Base-by-base conservation (phyloP, 164 flowering plant genomes). In the Vitis amurensis region DNA sequence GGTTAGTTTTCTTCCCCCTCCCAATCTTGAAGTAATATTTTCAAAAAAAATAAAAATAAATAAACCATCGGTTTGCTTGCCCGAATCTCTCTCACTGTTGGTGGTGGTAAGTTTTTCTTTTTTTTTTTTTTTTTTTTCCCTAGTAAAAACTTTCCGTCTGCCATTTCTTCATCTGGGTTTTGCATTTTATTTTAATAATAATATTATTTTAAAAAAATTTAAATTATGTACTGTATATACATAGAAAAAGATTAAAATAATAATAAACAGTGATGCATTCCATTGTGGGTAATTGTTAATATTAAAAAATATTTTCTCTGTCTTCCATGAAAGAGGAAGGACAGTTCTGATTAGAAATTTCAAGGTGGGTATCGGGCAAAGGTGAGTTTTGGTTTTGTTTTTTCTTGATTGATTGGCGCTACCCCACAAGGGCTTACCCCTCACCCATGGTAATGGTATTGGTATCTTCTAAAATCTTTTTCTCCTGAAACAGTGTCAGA, bases 151-250 rank as follows among this genome's bases (percentile, higher is more conserved):
- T 63, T 69, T 30, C 23, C 48, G 15, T 69, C 73, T 48, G 53
- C 50, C 64, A 64, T 70, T 71, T 71, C 75, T 67, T 71, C 73
- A 66, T 74, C 77, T 78, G 72, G 76, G 77, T 30, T 73, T 52
- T 69, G 29, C 52, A 55, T 44, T 63, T 17, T 55, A 27, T 49
- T 17, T 15, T 17, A 27, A 55, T 55, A 23, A 1, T 16, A 4
- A 8, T 23, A 48, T 16, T 9, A 19, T 6, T 6, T 0, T 1
- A 52, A 50, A 50, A 30, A 16, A 4, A 50, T 9, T 23, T 0
- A 9, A 48, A 11, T 12, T n/a, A 16, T n/a, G 9, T 50, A 61
- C 29, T 1, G 19, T 0, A 58, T 16, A 27, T 2, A 56, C 8
- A 30, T 59, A 72, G 17, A 31, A 4, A 50, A 3, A 65, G 9